Conservation (phyloP, 768 basidiomycete genomes). For the Collybia sp. region DNA sequence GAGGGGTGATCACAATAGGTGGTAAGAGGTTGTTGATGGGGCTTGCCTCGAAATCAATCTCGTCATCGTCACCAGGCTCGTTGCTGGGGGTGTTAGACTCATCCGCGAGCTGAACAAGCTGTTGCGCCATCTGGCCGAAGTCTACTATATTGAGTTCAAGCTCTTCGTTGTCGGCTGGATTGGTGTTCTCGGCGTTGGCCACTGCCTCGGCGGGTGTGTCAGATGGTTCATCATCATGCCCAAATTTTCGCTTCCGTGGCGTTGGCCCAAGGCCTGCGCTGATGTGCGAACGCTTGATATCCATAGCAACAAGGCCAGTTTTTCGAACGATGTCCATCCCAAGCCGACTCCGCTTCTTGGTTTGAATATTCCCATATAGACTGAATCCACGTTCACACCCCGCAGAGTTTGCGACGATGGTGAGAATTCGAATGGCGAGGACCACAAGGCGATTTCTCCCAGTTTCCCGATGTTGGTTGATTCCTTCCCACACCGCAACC, state of each 20-base stretch:
- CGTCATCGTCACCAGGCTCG: too few species aligned
- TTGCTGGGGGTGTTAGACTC: too few species aligned
- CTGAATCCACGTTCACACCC: slow-evolving; percentile 21
- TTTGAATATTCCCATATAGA: slow-evolving; percentile 18
- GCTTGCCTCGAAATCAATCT: too few species aligned
- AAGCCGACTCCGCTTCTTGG: slow-evolving; percentile 7
- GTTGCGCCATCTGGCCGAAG: too few species aligned
- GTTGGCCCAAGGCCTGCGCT: background rate
- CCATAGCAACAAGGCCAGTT: background rate
- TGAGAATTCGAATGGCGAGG: slow-evolving; percentile 16
- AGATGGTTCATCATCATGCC: too few species aligned
- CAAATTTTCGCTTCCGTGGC: background rate
- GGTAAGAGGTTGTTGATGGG: too few species aligned
- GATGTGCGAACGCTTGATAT: background rate
- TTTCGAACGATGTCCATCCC: background rate
- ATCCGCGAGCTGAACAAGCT: too few species aligned
- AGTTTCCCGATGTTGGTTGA: background rate
- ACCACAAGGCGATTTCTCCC: slow-evolving; percentile 10
- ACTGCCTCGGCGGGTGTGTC: too few species aligned
- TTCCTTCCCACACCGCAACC: slow-evolving; percentile 2
- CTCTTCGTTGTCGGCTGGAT: too few species aligned
- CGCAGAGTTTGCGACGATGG: slow-evolving; percentile 19
- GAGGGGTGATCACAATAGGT: too few species aligned
- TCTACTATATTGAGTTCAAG: too few species aligned
- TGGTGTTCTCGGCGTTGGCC: too few species aligned